phyloP scores from a whole-genome alignment of 257 asterid species.

The Solanum neorickii region DNA sequence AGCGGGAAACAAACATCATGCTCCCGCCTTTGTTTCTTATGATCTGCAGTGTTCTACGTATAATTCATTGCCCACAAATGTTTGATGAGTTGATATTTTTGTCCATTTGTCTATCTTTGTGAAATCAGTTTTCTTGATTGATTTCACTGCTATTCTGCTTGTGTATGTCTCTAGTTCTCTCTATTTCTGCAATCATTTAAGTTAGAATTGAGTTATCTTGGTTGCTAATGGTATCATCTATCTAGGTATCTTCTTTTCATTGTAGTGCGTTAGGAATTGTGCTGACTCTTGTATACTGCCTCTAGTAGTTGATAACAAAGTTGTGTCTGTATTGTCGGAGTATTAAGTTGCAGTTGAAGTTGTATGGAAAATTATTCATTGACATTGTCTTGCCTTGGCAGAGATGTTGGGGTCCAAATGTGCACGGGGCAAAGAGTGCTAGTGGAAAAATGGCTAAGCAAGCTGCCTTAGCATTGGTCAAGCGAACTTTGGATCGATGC shows the following conservation, averaged over 20 bases:
- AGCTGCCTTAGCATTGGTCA: slow-evolving; percentile 75
- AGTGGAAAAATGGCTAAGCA: slow-evolving; percentile 77
- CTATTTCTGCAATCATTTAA: not conserved
- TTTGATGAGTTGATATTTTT: not conserved
- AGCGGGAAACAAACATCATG: not conserved
- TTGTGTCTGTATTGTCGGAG: not conserved
- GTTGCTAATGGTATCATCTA: not conserved
- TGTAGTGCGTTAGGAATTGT: not conserved
- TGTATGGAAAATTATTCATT: not conserved
- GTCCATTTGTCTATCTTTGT: not conserved
- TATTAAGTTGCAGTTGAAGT: not conserved
- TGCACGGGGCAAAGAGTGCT: slow-evolving; percentile 66
- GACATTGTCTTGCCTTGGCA: slow-evolving; percentile 9
- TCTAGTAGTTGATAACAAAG: not conserved
- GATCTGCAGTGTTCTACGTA: not conserved
- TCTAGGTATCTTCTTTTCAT: not conserved
- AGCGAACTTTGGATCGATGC: slow-evolving; percentile 54
- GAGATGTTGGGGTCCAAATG: slow-evolving; percentile 72
- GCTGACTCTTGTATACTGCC: not conserved
- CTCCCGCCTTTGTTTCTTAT: not conserved
- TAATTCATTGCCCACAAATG: not conserved
- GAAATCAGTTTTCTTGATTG: not conserved
- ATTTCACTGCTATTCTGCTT: not conserved
- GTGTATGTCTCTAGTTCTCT: not conserved
- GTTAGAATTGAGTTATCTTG: not conserved